Base-by-base conservation (phyloP, 1,139 yeast species). In the Hemisphaericaspora xylofermentans region DNA sequence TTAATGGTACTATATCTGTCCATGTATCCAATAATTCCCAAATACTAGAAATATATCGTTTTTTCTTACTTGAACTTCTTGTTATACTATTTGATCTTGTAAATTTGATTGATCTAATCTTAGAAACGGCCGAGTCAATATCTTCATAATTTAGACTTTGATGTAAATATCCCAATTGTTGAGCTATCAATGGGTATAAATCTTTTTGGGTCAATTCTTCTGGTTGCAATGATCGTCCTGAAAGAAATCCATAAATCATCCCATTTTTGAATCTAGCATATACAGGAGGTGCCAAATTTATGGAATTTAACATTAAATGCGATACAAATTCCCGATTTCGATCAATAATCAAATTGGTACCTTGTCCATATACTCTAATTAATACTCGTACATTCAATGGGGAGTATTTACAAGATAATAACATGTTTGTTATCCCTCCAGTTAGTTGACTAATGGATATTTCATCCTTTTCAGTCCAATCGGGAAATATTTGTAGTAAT, bases 381-480 rank as follows among this genome's bases (percentile, higher is more conserved):
- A 86, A 68, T 2, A 83, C 82, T 9, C 37, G 41, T 43, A 70
- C 71, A 22, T 49, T 41, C 4, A 45, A 45, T 1, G 50, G 46
- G 9, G 48, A 43, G 43, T 68, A 64, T 25, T 60, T 59, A 44
- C 85, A 83, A 35, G 79, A 71, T 28, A 83, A 61, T 40, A 84
- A 73, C 80, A 81, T 80, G 58, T 86, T 86, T 18, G 95, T 86
- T 58, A 86, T 85, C 7, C 95, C 95, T 2, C 94, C 95, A 3
- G 86, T 84, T 38, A 85, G 65, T 46, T 66, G 64, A 39, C 60
- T 57, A 31, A 71, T 60, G 4, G 45, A 26, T n/a, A 73, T 64
- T 12, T 59, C 42, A 2, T 44, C 44, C 1, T 45, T 40, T 12
- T 54, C 46, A 1, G 43, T 40, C 77, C 77, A 71, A 31, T 48